These are phyloP conservation scores for Paramecium bursaria DNA, from an alignment of 73 alveolate species.

Conservation along the genomic window DNA sequence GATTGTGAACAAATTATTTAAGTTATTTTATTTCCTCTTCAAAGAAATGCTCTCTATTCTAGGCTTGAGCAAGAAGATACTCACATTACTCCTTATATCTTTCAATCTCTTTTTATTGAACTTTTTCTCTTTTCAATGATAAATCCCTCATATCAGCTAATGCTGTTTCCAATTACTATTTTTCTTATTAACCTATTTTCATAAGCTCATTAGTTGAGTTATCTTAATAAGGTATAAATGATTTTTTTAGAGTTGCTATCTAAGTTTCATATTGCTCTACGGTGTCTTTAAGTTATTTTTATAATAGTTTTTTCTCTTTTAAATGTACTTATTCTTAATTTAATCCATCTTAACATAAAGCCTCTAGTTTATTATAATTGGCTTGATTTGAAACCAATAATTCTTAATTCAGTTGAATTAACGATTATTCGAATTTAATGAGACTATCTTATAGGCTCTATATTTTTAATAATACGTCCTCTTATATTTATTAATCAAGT, in stretches of 20 bases:
- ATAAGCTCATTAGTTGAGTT: no score
- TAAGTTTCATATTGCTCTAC: no score
- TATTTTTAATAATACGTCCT: constrained; percentile 28
- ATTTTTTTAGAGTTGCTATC: no score
- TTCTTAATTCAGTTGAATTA: no score
- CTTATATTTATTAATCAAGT: constrained; percentile 12
- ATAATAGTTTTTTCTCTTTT: no score
- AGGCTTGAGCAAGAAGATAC: background rate
- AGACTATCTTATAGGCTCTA: background rate
- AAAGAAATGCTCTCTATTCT: constrained; percentile 3
- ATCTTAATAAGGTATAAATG: no score
- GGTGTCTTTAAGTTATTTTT: no score
- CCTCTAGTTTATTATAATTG: no score
- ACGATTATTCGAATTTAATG: background rate
- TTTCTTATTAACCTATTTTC: no score
- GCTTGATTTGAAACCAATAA: no score
- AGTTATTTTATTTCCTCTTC: constrained; percentile 17
- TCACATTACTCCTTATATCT: constrained; percentile 33
- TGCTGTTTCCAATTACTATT: background rate
- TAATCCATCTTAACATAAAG: no score
- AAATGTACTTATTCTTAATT: no score
- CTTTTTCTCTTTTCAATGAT: background rate
- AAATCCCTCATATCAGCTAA: constrained; percentile 1
- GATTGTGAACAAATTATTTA: background rate
- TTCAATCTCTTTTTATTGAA: constrained; percentile 23